Base-by-base conservation (phyloP, 257 asterid species). In the Forsythia viridissima region DNA sequence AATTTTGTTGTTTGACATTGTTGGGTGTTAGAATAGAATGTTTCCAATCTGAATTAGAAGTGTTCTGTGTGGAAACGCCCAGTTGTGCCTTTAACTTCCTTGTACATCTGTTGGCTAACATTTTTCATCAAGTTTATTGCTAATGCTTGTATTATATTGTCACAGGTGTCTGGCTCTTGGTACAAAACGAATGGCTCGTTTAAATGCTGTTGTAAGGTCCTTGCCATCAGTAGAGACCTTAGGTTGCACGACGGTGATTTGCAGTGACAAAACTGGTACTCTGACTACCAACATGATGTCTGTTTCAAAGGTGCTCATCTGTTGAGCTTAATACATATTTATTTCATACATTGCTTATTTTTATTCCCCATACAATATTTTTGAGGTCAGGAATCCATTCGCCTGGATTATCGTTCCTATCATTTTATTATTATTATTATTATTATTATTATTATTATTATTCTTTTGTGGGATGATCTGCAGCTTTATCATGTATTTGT, bases 231-330 rank as follows among this genome's bases (percentile, higher is more conserved):
- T 96, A 43, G 99, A 96, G 91, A 96, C 99, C 82, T 90, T 96
- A 84, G 99, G 99, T 80, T 96, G 99, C 88, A 96, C 99, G 81
- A 96, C 99, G 11, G 99, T 96, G 81, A 96, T 96, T 82, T 96
- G 99, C 93, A 96, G 99, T 85, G 99, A 96, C 89, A 96, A 96
- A 92, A 96, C 99, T 78, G 99, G 99, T 80, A 96, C 99, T 61
- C 89, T 96, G 87, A 96, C 99, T 77, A 96, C 99, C 76, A 96
- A 93, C 85, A 96, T 96, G 99, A 96, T 96, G 99, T 93, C 99
- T 78, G 98, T 91, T 82, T 88, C 99, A 57, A 93, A 96, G 99
- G 98, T 94, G 66, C 77, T 68, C 70, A 73, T 55, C 77, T 72
- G 66, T 71, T 24, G 72, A 40, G 70, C 72, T 73, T 48, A 70